phyloP scores from a whole-genome alignment of 768 basidiomycete genomes.

The Pleurotus tuoliensis region DNA sequence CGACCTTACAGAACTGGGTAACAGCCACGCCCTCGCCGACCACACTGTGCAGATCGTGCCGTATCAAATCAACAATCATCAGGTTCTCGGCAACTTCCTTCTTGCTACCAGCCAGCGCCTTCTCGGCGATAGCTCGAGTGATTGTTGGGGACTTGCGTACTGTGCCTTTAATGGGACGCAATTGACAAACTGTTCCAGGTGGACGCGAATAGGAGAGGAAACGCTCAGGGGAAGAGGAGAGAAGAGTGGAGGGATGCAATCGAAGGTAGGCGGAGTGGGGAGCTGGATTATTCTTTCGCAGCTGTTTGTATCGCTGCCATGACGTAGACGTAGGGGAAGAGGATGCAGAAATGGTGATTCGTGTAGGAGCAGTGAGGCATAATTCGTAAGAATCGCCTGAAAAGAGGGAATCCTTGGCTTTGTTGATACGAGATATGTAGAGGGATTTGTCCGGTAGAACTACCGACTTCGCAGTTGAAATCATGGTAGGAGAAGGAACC shows the following conservation, averaged over 20 bases:
- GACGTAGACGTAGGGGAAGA: constrained; percentile 40
- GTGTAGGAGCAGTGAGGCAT: constrained; percentile 78
- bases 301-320: constrained; percentile 70
- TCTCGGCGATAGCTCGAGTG: constrained; percentile 62
- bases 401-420: constrained; percentile 70
- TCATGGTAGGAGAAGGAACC: constrained; percentile 1
- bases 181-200: constrained; percentile 63
- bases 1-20: constrained; percentile 80
- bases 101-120: constrained; percentile 55
- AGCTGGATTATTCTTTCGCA: constrained; percentile 80
- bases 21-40: constrained; percentile 81
- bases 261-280: constrained; percentile 84
- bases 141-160: constrained; percentile 65
- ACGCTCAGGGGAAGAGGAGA: constrained; percentile 89
- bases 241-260: constrained; percentile 68
- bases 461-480: constrained; percentile 21
- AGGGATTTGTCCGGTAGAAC: constrained; percentile 50
- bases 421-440: constrained; percentile 67
- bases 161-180: constrained; percentile 95
- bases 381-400: constrained; percentile 92
- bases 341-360: constrained; percentile 40
- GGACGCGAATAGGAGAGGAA: constrained; percentile 80
- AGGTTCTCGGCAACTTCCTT: constrained; percentile 97
- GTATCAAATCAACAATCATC: constrained; percentile 97
- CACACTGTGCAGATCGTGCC: constrained; percentile 84